Evolutionary conservation across 495 filamentous ascomycete species (phyloP).

Genomic region (Immersiella caudata): DNA sequence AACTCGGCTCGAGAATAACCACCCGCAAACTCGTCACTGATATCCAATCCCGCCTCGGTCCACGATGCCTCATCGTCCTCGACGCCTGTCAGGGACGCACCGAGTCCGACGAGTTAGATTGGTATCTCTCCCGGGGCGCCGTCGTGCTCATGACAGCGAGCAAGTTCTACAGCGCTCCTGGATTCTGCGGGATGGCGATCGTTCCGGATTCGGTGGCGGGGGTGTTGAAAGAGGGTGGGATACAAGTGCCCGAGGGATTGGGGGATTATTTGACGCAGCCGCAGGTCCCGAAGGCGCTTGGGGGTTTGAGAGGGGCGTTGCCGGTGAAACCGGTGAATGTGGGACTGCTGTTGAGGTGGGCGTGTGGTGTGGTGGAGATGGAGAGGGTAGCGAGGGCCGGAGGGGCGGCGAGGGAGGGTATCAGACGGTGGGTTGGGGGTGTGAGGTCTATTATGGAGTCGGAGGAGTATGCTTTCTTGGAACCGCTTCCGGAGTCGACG

Average conservation of each 20-base stretch:
- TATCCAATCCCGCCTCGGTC: not conserved
- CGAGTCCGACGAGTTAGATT: constrained; percentile 5
- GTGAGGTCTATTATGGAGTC: not conserved
- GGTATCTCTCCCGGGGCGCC: constrained; percentile 10
- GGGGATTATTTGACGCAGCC: not conserved
- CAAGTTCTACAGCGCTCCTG: constrained; percentile 11
- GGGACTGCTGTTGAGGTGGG: constrained; percentile 2
- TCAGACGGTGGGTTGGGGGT: not conserved
- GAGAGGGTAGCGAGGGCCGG: constrained; percentile 1
- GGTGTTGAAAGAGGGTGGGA: not conserved
- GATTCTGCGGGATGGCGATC: constrained; percentile 11
- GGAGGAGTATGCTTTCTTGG: not conserved
- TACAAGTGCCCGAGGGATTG: not conserved
- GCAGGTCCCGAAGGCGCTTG: not conserved
- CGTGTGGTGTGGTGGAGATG: constrained; percentile 9
- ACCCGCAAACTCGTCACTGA: not conserved
- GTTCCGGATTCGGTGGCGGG: not conserved
- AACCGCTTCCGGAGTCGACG: not conserved
- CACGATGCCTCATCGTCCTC: constrained; percentile 7
- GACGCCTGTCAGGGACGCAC: constrained; percentile 12
- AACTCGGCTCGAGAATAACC: constrained; percentile 4
- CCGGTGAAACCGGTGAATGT: constrained; percentile 1
- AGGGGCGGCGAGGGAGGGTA: not conserved
- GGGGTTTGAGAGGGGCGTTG: not conserved
- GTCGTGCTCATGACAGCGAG: constrained; percentile 8